phyloP scores from a whole-genome alignment of 371 early-diverging fungal genomes.

The Syncephalastrum monosporum region DNA sequence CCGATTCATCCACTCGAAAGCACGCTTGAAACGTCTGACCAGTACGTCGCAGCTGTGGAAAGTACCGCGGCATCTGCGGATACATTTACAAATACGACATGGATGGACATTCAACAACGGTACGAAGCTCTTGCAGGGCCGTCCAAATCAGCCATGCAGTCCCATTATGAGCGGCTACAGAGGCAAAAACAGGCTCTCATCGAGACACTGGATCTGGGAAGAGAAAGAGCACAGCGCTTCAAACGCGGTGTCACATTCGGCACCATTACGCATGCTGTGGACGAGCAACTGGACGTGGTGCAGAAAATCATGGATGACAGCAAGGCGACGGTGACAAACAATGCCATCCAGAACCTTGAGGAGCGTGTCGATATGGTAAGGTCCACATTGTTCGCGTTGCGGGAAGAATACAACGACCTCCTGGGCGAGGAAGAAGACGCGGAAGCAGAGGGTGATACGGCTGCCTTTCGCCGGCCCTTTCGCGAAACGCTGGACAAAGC shows the following conservation, averaged over 20 bases:
- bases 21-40: constrained; percentile 19
- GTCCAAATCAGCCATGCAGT: constrained; percentile 5
- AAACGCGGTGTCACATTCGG: constrained; percentile 32
- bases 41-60: constrained; percentile 19
- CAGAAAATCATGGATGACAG: constrained; percentile 34
- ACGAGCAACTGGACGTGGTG: constrained; percentile 43
- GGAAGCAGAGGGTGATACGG: neutral
- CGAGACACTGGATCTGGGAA: neutral
- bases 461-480: constrained; percentile 4
- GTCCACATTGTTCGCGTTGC: constrained; percentile 25
- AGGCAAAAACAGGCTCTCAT: constrained; percentile 8
- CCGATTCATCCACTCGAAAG: constrained; percentile 40
- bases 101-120: constrained; percentile 12
- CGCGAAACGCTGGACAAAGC: constrained; percentile 13
- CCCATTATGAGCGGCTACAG: constrained; percentile 7
- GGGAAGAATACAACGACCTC: constrained; percentile 25
- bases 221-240: constrained; percentile 5
- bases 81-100: constrained; percentile 6
- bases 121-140: neutral
- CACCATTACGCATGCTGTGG: constrained; percentile 35
- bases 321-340: constrained; percentile 26
- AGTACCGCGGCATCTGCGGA: constrained; percentile 1
- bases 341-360: constrained; percentile 34
- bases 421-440: constrained; percentile 7
- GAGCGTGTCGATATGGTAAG: constrained; percentile 30